Evolutionary conservation across 495 filamentous ascomycete species (phyloP).

Genomic region (Penicillium flavigenum): DNA sequence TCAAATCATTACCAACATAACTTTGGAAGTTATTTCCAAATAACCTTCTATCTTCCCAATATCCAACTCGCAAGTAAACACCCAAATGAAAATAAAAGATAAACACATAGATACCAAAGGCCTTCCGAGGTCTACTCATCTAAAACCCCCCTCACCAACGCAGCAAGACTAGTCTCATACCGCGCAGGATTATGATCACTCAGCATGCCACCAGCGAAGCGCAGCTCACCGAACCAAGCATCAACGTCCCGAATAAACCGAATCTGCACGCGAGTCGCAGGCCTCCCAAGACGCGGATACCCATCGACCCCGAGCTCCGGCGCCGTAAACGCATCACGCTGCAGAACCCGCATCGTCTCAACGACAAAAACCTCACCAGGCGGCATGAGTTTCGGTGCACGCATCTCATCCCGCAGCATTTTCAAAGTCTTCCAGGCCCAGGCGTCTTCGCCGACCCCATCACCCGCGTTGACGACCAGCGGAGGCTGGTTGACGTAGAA

Average conservation of each 20-base stretch:
- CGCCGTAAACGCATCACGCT: slow-evolving; percentile 55
- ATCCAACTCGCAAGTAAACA: not conserved
- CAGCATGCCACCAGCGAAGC: slow-evolving; percentile 71
- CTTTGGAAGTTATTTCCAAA: not conserved
- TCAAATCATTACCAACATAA: not conserved
- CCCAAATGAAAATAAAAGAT: not conserved
- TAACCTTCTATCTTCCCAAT: not conserved
- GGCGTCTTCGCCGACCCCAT: slow-evolving; percentile 59
- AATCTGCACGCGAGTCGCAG: slow-evolving; percentile 64
- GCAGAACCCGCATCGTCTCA: slow-evolving; percentile 59
- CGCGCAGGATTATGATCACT: slow-evolving; percentile 72
- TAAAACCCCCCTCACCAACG: slow-evolving; percentile 54
- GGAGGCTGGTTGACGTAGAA: slow-evolving; percentile 49
- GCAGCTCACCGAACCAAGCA: slow-evolving; percentile 64
- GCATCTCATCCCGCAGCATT: slow-evolving; percentile 65
- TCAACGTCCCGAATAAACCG: slow-evolving; percentile 67
- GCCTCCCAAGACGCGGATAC: slow-evolving; percentile 53
- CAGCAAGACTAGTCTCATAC: slow-evolving; percentile 63
- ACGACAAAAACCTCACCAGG: slow-evolving; percentile 76
- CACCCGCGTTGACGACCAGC: slow-evolving; percentile 42
- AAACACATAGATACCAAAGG: not conserved
- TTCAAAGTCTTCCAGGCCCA: slow-evolving; percentile 72
- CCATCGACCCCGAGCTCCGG: slow-evolving; percentile 30
- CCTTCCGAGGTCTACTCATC: slow-evolving; percentile 31
- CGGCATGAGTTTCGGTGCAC: slow-evolving; percentile 66